Conservation (phyloP, 2,329 filamentous ascomycete species). For the Ceratocystis diversiconidia region DNA sequence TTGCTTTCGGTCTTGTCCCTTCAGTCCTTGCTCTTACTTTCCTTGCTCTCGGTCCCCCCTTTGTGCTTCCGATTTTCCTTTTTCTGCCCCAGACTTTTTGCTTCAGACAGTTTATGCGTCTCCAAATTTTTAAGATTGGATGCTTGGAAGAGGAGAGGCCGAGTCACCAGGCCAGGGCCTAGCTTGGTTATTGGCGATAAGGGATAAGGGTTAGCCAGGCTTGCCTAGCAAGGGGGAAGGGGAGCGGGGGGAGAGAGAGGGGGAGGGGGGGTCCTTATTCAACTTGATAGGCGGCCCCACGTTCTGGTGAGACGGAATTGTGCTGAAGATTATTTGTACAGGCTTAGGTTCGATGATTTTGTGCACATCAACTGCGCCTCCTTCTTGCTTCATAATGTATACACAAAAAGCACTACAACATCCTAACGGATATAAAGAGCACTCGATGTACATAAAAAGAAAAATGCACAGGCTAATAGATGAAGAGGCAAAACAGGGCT, state of each 20-base stretch:
- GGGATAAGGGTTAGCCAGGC: neutral
- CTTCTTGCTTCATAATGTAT: neutral
- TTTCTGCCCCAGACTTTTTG: neutral
- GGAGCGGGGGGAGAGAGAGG: too few relatives aligned
- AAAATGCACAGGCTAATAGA: too few relatives aligned
- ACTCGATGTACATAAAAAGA: neutral
- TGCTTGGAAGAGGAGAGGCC: neutral
- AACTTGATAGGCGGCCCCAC: neutral
- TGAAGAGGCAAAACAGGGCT: neutral
- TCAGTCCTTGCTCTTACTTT: neutral
- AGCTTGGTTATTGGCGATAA: neutral
- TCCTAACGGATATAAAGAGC: neutral
- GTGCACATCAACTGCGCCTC: neutral
- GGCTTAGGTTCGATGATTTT: neutral
- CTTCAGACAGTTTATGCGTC: neutral
- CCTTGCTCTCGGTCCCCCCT: neutral
- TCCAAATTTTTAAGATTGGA: neutral
- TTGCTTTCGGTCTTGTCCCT: neutral
- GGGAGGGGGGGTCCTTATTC: neutral
- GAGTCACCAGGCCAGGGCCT: neutral
- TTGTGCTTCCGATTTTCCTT: neutral
- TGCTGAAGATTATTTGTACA: neutral
- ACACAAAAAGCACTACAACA: too few relatives aligned
- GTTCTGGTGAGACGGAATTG: neutral
- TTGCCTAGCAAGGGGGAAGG: too few relatives aligned